These are phyloP conservation scores for Backusella tarrabulga DNA, from an alignment of 192 early-diverging fungal genomes.

Conservation along the genomic window DNA sequence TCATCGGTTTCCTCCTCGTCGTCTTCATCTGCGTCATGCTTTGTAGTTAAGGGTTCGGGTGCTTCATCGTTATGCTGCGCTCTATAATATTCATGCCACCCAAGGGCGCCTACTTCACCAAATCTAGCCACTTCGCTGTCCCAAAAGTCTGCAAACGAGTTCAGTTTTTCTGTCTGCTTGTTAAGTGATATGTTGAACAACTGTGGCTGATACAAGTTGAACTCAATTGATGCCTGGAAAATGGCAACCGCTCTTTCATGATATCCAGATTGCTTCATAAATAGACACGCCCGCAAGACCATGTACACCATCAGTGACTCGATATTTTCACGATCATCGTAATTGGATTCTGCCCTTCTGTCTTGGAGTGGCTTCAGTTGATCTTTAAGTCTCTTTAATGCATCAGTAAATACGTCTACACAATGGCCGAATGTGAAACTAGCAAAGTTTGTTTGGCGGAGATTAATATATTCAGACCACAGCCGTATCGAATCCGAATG, in stretches of 20 bases:
- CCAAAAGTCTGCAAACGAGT: conserved; percentile 49
- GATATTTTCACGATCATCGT: conserved; percentile 31
- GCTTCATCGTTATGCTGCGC: conserved; percentile 33
- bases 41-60: not conserved
- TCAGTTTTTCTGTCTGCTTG: conserved; percentile 37
- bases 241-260: conserved; percentile 45
- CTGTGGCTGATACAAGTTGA: conserved; percentile 40
- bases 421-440: conserved; percentile 51
- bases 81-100: conserved; percentile 38
- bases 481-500: conserved; percentile 38
- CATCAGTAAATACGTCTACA: conserved; percentile 44
- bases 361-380: not conserved
- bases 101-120: conserved; percentile 53
- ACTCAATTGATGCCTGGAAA: conserved; percentile 53
- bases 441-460: conserved; percentile 51
- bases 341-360: not conserved
- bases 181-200: conserved; percentile 14
- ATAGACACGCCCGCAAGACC: conserved; percentile 43
- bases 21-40: not conserved
- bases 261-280: conserved; percentile 57
- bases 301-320: conserved; percentile 55
- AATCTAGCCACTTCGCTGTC: conserved; percentile 53
- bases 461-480: conserved; percentile 59
- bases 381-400: conserved; percentile 18
- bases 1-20: conserved; percentile 15